Conservation (phyloP, 2,329 filamentous ascomycete genomes). For the Calonectria henricotiae region DNA sequence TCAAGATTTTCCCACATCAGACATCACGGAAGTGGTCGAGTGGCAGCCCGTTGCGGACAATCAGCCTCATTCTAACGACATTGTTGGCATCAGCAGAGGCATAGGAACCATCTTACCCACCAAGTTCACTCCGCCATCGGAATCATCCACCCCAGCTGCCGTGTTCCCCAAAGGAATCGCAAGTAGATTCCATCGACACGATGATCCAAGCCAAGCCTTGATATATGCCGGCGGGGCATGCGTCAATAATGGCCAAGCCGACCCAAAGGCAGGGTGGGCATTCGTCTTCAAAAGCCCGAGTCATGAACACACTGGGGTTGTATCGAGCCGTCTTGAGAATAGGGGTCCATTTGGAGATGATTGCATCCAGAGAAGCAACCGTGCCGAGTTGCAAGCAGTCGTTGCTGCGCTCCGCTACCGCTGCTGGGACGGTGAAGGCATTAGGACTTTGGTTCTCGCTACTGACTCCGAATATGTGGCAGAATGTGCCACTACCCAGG, state of each 20-base stretch:
- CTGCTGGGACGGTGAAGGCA: conserved; percentile 51
- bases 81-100: conserved; percentile 18
- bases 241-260: conserved; percentile 59
- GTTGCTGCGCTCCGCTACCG: conserved; percentile 32
- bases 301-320: not conserved
- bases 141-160: conserved; percentile 17
- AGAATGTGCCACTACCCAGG: conserved; percentile 37
- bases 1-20: no score
- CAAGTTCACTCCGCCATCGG: conserved; percentile 37
- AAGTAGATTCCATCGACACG: conserved; percentile 25
- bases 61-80: not conserved
- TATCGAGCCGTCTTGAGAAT: conserved; percentile 60
- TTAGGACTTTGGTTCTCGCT: conserved; percentile 61
- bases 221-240: conserved; percentile 66
- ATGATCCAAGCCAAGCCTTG: conserved; percentile 51
- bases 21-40: no score
- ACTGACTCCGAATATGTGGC: conserved; percentile 40
- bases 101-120: conserved; percentile 39
- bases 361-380: conserved; percentile 64
- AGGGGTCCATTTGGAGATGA: conserved; percentile 61
- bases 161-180: conserved; percentile 29
- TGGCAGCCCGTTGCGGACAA: no score
- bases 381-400: conserved; percentile 40
- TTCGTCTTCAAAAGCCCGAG: conserved; percentile 51
- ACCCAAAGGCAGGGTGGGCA: conserved; percentile 62